These are phyloP conservation scores for Fusarium sp. DNA, from an alignment of 2,329 filamentous ascomycete genomes.

Conservation along the genomic window DNA sequence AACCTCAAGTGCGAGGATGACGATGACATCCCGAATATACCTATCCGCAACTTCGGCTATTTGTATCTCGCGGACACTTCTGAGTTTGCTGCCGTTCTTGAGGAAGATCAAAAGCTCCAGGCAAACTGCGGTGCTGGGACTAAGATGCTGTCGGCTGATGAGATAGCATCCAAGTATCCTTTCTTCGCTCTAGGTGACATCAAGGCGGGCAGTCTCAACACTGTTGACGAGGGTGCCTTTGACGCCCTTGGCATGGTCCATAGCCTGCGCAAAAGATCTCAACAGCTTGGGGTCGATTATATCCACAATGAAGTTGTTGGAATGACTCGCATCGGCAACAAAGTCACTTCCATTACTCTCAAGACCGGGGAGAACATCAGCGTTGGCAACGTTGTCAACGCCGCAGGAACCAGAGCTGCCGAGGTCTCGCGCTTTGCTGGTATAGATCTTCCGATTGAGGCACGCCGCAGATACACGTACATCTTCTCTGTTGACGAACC, in stretches of 20 bases:
- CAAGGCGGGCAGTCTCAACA: conserved; percentile 8
- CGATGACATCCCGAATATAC: not conserved
- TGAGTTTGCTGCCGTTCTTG: not conserved
- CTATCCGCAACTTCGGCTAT: conserved; percentile 17
- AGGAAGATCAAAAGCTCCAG: conserved; percentile 13
- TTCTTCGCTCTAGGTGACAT: conserved; percentile 9
- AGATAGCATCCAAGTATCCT: conserved; percentile 7
- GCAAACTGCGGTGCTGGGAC: conserved; percentile 5
- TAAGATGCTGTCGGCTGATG: not conserved
- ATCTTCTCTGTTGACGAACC: conserved; percentile 19
- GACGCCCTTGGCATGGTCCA: conserved; percentile 12
- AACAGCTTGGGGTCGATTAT: not conserved
- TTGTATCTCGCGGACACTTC: conserved; percentile 10
- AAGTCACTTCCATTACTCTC: not conserved
- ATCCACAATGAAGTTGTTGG: conserved; percentile 13
- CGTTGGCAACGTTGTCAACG: not conserved
- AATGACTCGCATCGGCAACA: not conserved
- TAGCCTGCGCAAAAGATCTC: not conserved
- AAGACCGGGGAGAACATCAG: conserved; percentile 7
- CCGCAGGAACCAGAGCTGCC: conserved; percentile 7
- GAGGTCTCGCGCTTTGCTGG: not conserved
- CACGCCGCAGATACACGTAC: conserved; percentile 10
- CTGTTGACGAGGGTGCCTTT: conserved; percentile 15
- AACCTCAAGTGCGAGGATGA: not conserved
- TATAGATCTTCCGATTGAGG: conserved; percentile 13